Evolutionary conservation across 805 yeast species (phyloP).

Genomic region (Debaryomyces prosopidis): DNA sequence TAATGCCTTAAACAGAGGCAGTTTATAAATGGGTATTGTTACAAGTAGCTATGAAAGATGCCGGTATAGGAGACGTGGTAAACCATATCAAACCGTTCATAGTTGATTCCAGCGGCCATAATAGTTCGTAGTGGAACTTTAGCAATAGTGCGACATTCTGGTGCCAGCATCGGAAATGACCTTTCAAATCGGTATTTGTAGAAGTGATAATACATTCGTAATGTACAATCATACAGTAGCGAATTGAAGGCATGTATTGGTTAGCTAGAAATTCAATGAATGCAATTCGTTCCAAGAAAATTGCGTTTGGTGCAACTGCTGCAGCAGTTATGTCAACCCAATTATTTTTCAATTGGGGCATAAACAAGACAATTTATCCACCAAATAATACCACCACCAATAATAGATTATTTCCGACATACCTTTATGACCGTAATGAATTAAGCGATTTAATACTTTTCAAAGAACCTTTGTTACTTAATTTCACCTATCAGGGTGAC

Average conservation of each 20-base stretch:
- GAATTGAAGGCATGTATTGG: not conserved
- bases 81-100: too few species aligned
- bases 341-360: slow-evolving; percentile 9
- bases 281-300: not conserved
- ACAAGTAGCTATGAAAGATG: too few species aligned
- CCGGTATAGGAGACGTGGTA: too few species aligned
- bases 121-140: too few species aligned
- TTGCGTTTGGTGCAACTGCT: slow-evolving; percentile 4
- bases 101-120: too few species aligned
- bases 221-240: too few species aligned
- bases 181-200: too few species aligned
- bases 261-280: slow-evolving; percentile 1
- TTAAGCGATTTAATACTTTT: slow-evolving; percentile 53
- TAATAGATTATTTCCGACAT: slow-evolving; percentile 39
- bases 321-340: slow-evolving; percentile 6
- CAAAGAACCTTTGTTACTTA: slow-evolving; percentile 64
- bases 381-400: slow-evolving; percentile 39
- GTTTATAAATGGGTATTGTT: too few species aligned
- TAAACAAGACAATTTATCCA: slow-evolving; percentile 37
- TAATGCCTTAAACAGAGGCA: too few species aligned
- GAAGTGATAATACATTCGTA: too few species aligned
- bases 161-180: too few species aligned
- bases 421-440: slow-evolving; percentile 57
- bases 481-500: slow-evolving; percentile 73
- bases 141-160: too few species aligned